Percentiles rank a stretch among this genome's conserved stretches.
Evolutionary conservation across 768 basidiomycete species (phyloP).

Genomic region (Tephrocybe sp.): DNA sequence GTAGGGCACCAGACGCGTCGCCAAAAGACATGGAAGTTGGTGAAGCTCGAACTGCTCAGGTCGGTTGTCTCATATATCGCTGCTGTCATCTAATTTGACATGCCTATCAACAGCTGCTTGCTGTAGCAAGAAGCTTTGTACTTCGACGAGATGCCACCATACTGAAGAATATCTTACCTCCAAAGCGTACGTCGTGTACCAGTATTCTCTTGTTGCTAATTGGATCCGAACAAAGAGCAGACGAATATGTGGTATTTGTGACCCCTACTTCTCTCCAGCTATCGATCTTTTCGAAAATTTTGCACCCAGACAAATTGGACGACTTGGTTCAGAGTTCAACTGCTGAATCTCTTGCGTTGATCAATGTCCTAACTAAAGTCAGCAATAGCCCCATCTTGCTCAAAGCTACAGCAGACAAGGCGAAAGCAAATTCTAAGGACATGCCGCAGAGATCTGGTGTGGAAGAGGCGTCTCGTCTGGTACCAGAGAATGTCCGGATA

Average conservation of each 20-base stretch:
- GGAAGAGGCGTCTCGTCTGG: slow-evolving; percentile 57
- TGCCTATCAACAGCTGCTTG: slow-evolving; percentile 49
- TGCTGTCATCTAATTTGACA: neutral
- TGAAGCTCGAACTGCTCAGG: slow-evolving; percentile 75
- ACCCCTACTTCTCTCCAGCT: slow-evolving; percentile 85
- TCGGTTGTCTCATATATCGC: slow-evolving; percentile 26
- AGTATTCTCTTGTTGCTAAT: too few relatives aligned
- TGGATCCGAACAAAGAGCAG: too few relatives aligned
- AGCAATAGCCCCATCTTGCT: slow-evolving; percentile 90
- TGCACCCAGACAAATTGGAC: slow-evolving; percentile 70
- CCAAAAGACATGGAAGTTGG: slow-evolving; percentile 76
- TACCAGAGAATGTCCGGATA: slow-evolving; percentile 59
- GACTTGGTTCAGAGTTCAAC: slow-evolving; percentile 69
- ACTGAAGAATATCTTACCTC: slow-evolving; percentile 82
- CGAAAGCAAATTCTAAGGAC: slow-evolving; percentile 40
- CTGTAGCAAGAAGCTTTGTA: slow-evolving; percentile 85
- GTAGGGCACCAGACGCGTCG: slow-evolving; percentile 76
- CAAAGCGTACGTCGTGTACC: slow-evolving; percentile 73
- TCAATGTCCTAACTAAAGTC: slow-evolving; percentile 83
- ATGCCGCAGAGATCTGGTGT: slow-evolving; percentile 48
- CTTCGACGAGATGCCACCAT: slow-evolving; percentile 85
- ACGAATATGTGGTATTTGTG: slow-evolving; percentile 98
- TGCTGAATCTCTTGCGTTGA: slow-evolving; percentile 76
- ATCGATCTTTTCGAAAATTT: slow-evolving; percentile 72
- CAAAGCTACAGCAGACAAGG: slow-evolving; percentile 73